phyloP scores from a whole-genome alignment of 2,329 filamentous ascomycete genomes.

The Fusarium sp. region DNA sequence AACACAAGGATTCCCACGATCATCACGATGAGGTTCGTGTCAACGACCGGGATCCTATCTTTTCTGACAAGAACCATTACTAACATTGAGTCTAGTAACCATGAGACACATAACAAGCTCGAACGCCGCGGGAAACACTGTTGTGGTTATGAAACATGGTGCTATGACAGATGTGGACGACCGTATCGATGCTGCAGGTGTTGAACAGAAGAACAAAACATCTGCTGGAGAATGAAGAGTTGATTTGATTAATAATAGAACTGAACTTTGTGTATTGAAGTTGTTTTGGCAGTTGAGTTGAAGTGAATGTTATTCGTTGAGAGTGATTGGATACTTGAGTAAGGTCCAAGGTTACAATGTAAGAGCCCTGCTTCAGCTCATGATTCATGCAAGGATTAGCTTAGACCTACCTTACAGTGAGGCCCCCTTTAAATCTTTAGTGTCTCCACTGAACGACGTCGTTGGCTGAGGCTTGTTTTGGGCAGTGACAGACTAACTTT shows the following conservation, averaged over 20 bases:
- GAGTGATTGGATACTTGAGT: slow-evolving; percentile 14
- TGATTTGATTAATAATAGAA: neutral
- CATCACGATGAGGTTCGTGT: slow-evolving; percentile 3
- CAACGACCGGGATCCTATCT: neutral
- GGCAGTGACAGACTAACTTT: neutral
- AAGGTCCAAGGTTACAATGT: neutral
- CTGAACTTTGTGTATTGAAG: neutral
- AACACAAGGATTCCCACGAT: neutral
- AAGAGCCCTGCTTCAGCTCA: neutral
- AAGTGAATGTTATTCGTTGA: neutral
- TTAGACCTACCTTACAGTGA: neutral
- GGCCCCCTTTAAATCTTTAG: neutral
- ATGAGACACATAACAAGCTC: neutral
- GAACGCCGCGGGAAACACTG: neutral
- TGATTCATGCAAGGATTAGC: slow-evolving; percentile 24
- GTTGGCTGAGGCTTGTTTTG: slow-evolving; percentile 20
- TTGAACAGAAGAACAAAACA: neutral
- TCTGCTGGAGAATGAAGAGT: neutral
- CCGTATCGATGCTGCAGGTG: neutral
- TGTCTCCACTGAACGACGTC: slow-evolving; percentile 20
- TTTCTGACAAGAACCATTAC: neutral
- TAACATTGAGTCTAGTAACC: slow-evolving; percentile 1
- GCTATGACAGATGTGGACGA: neutral
- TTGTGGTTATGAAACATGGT: neutral
- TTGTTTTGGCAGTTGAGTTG: neutral